Conservation (phyloP, 2,329 filamentous ascomycete genomes). For the Pseudocercospora pini-densiflorae region DNA sequence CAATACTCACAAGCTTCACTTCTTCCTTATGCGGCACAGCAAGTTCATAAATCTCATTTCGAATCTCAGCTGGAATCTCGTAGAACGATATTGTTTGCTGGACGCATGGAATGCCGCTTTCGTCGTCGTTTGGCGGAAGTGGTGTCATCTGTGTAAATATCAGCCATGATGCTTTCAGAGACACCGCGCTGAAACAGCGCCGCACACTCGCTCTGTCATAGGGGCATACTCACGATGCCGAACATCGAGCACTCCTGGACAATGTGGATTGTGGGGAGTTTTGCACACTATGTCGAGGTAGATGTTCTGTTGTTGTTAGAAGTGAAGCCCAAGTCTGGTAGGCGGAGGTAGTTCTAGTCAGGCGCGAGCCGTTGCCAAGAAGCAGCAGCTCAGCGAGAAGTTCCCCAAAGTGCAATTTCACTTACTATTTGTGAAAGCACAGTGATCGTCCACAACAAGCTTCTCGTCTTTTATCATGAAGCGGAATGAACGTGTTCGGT, state of each 20-base stretch:
- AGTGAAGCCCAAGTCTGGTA: too few species aligned
- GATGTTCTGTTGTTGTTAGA: not conserved
- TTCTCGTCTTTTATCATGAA: not conserved
- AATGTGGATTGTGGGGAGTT: not conserved
- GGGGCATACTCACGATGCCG: not conserved
- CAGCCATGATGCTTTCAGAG: too few species aligned
- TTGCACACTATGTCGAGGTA: too few species aligned
- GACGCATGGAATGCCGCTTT: not conserved
- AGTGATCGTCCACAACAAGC: not conserved
- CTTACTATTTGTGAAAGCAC: not conserved
- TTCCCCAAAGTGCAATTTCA: not conserved
- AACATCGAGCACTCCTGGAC: not conserved
- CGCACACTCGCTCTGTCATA: not conserved
- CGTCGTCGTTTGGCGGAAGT: not conserved
- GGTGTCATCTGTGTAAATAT: too few species aligned
- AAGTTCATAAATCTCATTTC: constrained; percentile 29
- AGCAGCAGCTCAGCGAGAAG: not conserved
- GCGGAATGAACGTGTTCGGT: not conserved
- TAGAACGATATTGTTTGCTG: constrained; percentile 15
- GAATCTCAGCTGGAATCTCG: constrained; percentile 23
- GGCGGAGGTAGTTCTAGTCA: too few species aligned
- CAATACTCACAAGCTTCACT: not conserved
- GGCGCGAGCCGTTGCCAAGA: too few species aligned
- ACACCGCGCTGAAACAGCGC: too few species aligned
- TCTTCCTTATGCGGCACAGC: constrained; percentile 8